Percentiles rank a stretch among this genome's conserved stretches.
Conservation (phyloP, 2,329 filamentous ascomycete genomes). For the Balansia obtecta region DNA sequence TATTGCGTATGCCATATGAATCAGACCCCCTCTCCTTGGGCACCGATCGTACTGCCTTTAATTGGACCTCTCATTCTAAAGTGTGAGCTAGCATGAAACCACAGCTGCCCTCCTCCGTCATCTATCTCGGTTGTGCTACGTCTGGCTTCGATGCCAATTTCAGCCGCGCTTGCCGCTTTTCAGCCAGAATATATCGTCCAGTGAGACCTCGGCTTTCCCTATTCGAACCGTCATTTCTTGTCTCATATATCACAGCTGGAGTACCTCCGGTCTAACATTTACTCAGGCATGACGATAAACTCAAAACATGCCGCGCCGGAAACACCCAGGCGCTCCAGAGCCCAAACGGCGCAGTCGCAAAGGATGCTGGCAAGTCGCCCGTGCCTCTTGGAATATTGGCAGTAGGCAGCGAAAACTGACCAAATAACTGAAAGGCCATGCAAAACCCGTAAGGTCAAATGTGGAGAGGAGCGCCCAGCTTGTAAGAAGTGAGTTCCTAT, state of each 20-base stretch:
- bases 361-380: slow-evolving; percentile 28
- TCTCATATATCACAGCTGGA: not conserved
- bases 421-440: slow-evolving; percentile 46
- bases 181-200: not conserved
- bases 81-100: not conserved
- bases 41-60: not conserved
- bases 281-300: not conserved
- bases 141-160: not conserved
- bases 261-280: not conserved
- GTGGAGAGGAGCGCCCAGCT: slow-evolving; percentile 62
- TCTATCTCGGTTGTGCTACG: not conserved
- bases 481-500: slow-evolving; percentile 47
- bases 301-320: slow-evolving; percentile 28
- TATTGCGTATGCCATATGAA: slow-evolving; percentile 5
- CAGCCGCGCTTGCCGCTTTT: not conserved
- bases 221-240: not conserved
- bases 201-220: not conserved
- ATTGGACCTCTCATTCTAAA: not conserved
- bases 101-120: not conserved
- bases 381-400: not conserved
- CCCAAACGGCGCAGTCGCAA: slow-evolving; percentile 32
- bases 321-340: slow-evolving; percentile 29
- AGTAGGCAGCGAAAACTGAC: not conserved
- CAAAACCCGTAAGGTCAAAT: slow-evolving; percentile 63
- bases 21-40: not conserved